phyloP scores from a whole-genome alignment of 352 stramenopile species.

The Pythium angustatum region DNA sequence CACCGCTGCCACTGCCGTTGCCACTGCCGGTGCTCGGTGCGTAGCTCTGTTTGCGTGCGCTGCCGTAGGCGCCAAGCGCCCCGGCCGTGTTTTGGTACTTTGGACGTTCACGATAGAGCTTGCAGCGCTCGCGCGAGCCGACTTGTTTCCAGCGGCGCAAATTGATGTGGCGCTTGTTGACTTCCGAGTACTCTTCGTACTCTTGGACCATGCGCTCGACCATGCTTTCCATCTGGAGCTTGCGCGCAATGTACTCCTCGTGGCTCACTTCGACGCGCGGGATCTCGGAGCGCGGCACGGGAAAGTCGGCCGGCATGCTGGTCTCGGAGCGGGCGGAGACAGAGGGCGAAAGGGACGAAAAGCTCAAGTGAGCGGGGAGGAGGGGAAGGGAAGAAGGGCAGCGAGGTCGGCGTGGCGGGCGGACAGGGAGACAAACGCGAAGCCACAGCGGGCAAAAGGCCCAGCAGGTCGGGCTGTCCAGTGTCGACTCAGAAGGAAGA shows the following conservation, averaged over 20 bases:
- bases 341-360: not conserved
- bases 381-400: not conserved
- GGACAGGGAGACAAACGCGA: not conserved
- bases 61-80: constrained; percentile 12
- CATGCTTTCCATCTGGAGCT: constrained; percentile 30
- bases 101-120: constrained; percentile 29
- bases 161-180: constrained; percentile 31
- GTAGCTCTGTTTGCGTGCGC: constrained; percentile 9
- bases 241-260: constrained; percentile 25
- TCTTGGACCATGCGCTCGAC: constrained; percentile 37
- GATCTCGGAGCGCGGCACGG: constrained; percentile 36
- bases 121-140: constrained; percentile 23
- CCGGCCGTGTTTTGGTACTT: constrained; percentile 25
- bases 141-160: constrained; percentile 30
- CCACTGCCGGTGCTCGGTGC: not conserved
- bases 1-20: not conserved
- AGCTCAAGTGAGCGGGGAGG: constrained; percentile 14
- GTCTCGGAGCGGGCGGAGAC: not conserved
- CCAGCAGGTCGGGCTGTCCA: no score
- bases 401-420: no score
- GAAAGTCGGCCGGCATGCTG: constrained; percentile 37
- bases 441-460: not conserved
- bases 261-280: constrained; percentile 25
- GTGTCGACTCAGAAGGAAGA: not conserved
- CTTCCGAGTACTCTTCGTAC: constrained; percentile 31